phyloP scores from a whole-genome alignment of 2,329 filamentous ascomycete genomes.

The Clarireedia homoeocarpa region DNA sequence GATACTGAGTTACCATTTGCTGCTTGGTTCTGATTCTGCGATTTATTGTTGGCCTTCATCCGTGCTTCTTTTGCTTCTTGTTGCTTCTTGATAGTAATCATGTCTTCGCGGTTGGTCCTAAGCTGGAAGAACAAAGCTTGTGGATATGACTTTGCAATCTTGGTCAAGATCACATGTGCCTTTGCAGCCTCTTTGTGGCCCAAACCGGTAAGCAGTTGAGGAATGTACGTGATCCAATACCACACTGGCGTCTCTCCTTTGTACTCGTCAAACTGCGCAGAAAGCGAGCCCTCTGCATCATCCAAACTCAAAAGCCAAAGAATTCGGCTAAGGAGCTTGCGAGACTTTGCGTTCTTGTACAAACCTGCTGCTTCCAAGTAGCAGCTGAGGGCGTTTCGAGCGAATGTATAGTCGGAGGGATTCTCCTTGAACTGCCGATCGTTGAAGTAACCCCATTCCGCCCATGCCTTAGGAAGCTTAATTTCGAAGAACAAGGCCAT shows the following conservation, averaged over 20 bases:
- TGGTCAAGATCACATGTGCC: slow-evolving; percentile 77
- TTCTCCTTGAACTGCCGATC: slow-evolving; percentile 94
- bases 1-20: slow-evolving; percentile 15
- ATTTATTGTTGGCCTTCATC: slow-evolving; percentile 32
- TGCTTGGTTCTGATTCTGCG: slow-evolving; percentile 13
- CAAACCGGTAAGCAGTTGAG: slow-evolving; percentile 85
- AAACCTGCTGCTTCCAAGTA: slow-evolving; percentile 93
- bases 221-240: slow-evolving; percentile 99
- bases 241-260: slow-evolving; percentile 96
- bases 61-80: slow-evolving; percentile 66
- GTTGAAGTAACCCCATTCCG: slow-evolving; percentile 98
- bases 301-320: slow-evolving; percentile 94
- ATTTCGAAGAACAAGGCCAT: slow-evolving; percentile 95
- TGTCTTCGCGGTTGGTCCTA: slow-evolving; percentile 87
- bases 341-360: slow-evolving; percentile 94
- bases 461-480: slow-evolving; percentile 93
- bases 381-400: slow-evolving; percentile 87
- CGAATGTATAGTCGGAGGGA: slow-evolving; percentile 70
- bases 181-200: slow-evolving; percentile 86
- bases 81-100: slow-evolving; percentile 83
- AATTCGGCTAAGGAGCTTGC: slow-evolving; percentile 87
- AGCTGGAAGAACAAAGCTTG: slow-evolving; percentile 95
- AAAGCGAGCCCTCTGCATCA: slow-evolving; percentile 75
- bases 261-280: slow-evolving; percentile 85
- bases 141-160: slow-evolving; percentile 92